Conservation (phyloP, 2,329 filamentous ascomycete species). For the Fusarium sp. region DNA sequence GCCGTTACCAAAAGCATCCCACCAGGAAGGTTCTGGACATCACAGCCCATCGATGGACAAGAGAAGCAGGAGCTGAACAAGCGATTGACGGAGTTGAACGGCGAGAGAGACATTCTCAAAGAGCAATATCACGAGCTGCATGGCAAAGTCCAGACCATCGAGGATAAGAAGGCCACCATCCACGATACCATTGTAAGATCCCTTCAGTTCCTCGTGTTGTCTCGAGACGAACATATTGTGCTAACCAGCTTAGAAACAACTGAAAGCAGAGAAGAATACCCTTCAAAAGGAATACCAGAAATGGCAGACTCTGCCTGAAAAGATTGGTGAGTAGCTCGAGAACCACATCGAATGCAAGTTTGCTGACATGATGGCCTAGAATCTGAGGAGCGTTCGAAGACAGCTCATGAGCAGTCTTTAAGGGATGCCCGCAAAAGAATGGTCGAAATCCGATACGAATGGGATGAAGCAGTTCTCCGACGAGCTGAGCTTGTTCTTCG, state of each 20-base stretch:
- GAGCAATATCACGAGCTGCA: conserved; percentile 53
- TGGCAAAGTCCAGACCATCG: conserved; percentile 58
- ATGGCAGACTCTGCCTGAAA: conserved; percentile 77
- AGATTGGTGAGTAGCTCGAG: conserved; percentile 69
- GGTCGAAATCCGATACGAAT: conserved; percentile 64
- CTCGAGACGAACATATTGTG: background rate
- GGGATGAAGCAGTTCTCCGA: conserved; percentile 67
- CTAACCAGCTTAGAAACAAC: conserved; percentile 56
- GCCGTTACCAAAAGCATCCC: conserved; percentile 74
- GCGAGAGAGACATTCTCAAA: conserved; percentile 54
- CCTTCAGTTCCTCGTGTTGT: background rate
- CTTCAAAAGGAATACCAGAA: conserved; percentile 75
- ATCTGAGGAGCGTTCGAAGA: conserved; percentile 54
- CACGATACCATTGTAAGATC: conserved; percentile 55
- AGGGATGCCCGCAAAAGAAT: conserved; percentile 57
- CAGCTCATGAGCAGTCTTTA: conserved; percentile 51
- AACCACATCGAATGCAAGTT: background rate
- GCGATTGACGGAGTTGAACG: conserved; percentile 60
- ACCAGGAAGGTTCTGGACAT: conserved; percentile 78
- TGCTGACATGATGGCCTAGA: conserved; percentile 45
- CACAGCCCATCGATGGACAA: conserved; percentile 78
- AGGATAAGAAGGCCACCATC: conserved; percentile 59
- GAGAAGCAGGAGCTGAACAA: conserved; percentile 73
- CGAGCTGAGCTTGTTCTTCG: conserved; percentile 67
- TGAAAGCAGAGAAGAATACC: conserved; percentile 74